Evolutionary conservation across 164 flowering plant species (phyloP).

Genomic region (Liriodendron chinense): DNA sequence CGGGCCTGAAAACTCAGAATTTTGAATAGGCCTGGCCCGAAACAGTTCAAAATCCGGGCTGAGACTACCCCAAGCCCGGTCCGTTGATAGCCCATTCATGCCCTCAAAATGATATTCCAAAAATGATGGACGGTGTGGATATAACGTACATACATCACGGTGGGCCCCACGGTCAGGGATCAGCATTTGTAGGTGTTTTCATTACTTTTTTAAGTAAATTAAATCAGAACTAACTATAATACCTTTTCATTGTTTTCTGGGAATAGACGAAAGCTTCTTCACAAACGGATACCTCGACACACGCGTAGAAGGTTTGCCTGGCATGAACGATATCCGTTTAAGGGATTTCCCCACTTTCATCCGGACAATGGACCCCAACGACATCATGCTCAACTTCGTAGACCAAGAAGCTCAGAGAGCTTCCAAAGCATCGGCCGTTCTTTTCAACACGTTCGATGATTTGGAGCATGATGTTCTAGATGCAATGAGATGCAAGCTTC

Average conservation of each 20-base stretch:
- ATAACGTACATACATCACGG: no score
- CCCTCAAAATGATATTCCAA: no score
- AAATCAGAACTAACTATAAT: not conserved
- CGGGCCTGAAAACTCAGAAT: no score
- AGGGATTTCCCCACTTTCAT: slow-evolving; percentile 37
- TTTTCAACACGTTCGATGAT: slow-evolving; percentile 42
- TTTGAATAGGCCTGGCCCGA: no score
- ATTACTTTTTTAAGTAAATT: not conserved
- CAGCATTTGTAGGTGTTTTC: no score
- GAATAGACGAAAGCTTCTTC: slow-evolving; percentile 29
- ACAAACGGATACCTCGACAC: slow-evolving; percentile 41
- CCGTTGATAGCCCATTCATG: no score
- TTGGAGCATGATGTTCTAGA: slow-evolving; percentile 34
- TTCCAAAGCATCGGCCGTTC: slow-evolving; percentile 20
- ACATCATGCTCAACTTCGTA: slow-evolving; percentile 22
- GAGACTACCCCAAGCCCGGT: no score
- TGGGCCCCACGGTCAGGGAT: no score
- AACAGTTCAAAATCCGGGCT: no score
- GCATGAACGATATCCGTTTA: slow-evolving; percentile 32
- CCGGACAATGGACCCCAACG: slow-evolving; percentile 32
- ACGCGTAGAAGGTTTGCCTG: slow-evolving; percentile 34
- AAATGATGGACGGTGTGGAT: no score
- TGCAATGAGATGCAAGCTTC: slow-evolving; percentile 20
- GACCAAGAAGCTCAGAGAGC: slow-evolving; percentile 10
- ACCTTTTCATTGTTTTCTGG: not conserved